phyloP scores from a whole-genome alignment of 2,329 filamentous ascomycete genomes.

The Fusarium pseudocircinatum region DNA sequence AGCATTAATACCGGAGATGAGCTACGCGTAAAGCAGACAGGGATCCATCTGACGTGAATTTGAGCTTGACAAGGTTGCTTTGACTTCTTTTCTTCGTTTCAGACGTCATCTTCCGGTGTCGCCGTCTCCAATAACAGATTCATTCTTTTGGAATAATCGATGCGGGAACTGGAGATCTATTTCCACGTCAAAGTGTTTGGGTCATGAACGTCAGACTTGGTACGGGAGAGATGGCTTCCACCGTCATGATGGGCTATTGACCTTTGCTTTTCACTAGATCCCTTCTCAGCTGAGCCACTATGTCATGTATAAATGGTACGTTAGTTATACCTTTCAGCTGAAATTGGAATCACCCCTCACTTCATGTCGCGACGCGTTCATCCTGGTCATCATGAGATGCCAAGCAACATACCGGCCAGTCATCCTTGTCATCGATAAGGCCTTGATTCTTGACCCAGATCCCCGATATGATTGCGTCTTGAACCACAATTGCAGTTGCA shows the following conservation, averaged over 20 bases:
- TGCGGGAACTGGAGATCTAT: neutral
- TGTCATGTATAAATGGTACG: conserved; percentile 2
- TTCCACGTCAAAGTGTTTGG: neutral
- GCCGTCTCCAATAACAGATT: conserved; percentile 30
- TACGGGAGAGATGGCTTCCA: neutral
- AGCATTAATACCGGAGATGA: conserved; percentile 45
- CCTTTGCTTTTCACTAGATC: conserved; percentile 1
- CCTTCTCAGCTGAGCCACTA: conserved; percentile 17
- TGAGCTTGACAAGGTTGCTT: conserved; percentile 41
- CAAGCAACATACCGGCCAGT: neutral
- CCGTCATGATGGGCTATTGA: neutral
- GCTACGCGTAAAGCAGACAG: conserved; percentile 35
- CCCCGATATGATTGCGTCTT: conserved; percentile 4
- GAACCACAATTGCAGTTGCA: conserved; percentile 6
- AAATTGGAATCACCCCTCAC: conserved; percentile 2
- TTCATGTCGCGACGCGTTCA: conserved; percentile 22
- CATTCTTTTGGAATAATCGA: neutral
- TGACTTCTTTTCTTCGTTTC: conserved; percentile 32
- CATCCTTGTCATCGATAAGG: conserved; percentile 11
- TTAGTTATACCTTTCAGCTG: conserved; percentile 10
- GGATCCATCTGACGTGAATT: conserved; percentile 43
- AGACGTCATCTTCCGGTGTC: conserved; percentile 43
- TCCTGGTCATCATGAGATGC: conserved; percentile 8
- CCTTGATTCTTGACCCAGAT: neutral
- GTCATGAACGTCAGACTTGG: neutral